Base-by-base conservation (phyloP, 2,329 filamentous ascomycete species). In the Ophiocordyceps sinensis region DNA sequence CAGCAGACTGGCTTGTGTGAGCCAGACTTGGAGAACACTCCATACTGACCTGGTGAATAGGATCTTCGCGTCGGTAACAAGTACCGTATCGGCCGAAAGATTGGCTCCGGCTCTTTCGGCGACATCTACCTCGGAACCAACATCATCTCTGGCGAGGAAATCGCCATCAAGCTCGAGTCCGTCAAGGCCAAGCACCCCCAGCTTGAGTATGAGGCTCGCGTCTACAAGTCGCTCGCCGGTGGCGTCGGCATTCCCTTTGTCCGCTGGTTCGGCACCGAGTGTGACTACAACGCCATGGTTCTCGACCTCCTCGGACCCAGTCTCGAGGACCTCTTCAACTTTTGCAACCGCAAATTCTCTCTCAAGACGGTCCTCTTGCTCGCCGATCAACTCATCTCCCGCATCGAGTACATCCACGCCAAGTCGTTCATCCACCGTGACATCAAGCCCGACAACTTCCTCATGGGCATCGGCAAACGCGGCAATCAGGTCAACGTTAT, bases 261-360 rank as follows among this genome's bases (percentile, higher is more conserved):
- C 59, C 87, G 89, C 67, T 98, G 91, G 91, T 98, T 96, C 65
- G 91, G 91, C 53, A 96, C 89, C 45, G 91, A 98, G 68, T 96
- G 89, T 66, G 91, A 96, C 70, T 96, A 98, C 79, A 96, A 98
- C 67, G 91, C 91, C 63, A 96, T 98, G 91, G 91, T 98, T 40
- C 79, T 96, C 50, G 91, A 98, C 59, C 80, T 98, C 23, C 83
- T 98, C 44, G 91, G 91, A 32, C 91, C 91, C 51, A 91, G 83
- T 57, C 69, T 98, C 65, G 91, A 98, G 67, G 91, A 98, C 61
- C 76, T 98, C 29, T 98, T 98, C 85, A 96, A 98, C 77, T 96
- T 96, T 66, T 98, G 91, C 79, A 96, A 96, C 79, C 84, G 91
- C 65, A 96, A 96, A 65, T 98, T 96, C 72, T 95, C 91, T 12